Evolutionary conservation across 441 rosid species (phyloP).

Genomic region (Francoa sonchifolia): DNA sequence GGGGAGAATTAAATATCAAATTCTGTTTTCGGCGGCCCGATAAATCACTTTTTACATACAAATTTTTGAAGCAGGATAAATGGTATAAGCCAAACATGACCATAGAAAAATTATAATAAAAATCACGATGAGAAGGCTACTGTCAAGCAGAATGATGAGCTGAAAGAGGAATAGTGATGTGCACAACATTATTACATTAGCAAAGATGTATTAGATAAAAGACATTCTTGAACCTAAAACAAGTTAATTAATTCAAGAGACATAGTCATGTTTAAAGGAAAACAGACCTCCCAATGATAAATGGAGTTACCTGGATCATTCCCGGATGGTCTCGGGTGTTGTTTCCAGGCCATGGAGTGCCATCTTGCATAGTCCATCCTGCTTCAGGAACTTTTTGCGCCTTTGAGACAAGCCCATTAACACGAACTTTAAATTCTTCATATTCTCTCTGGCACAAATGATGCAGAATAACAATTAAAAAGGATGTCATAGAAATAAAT

Average conservation of each 20-base stretch:
- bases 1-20: background rate
- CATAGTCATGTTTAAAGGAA: constrained; percentile 1
- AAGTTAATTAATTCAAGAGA: too few species aligned
- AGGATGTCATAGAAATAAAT: constrained; percentile 8
- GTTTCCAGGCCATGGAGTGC: constrained; percentile 99
- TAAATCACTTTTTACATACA: constrained; percentile 6
- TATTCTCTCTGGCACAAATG: constrained; percentile 67
- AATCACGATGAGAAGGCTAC: background rate
- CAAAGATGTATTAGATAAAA: too few species aligned
- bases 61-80: background rate
- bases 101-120: too few species aligned
- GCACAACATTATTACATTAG: background rate
- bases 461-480: background rate
- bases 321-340: constrained; percentile 98
- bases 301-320: constrained; percentile 76
- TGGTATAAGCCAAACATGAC: background rate
- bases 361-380: constrained; percentile 99
- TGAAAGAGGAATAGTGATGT: background rate
- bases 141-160: background rate
- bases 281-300: constrained; percentile 5
- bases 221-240: too few species aligned
- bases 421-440: constrained; percentile 85
- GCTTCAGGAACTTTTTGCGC: constrained; percentile 88
- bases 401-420: constrained; percentile 88
- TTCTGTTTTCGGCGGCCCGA: background rate